These are phyloP conservation scores for Pouteria campechiana DNA, from an alignment of 179 eudicot genomes.

Conservation along the genomic window DNA sequence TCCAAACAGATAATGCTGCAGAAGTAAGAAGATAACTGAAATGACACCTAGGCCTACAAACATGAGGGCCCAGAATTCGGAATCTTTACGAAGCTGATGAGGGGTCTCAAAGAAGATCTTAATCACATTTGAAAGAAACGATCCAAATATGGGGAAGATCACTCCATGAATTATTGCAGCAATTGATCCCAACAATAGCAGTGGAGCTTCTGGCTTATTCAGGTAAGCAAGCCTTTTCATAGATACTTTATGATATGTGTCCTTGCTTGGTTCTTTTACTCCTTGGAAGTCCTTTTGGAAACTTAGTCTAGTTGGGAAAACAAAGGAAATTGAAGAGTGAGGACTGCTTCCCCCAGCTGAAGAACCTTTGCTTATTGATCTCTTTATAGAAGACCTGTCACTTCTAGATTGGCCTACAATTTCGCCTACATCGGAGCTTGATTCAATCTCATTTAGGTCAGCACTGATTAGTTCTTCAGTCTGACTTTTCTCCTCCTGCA, in stretches of 20 bases:
- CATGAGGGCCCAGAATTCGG: slow-evolving; percentile 50
- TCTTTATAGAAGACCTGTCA: slow-evolving; percentile 16
- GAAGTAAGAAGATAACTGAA: slow-evolving; percentile 30
- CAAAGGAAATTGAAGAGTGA: too few relatives aligned
- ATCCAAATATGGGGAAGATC: slow-evolving; percentile 57
- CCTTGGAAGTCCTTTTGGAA: slow-evolving; percentile 11
- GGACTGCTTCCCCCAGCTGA: slow-evolving; percentile 39
- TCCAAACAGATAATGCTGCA: slow-evolving; percentile 57
- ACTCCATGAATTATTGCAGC: slow-evolving; percentile 55
- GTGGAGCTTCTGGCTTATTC: slow-evolving; percentile 58
- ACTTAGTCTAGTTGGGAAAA: slow-evolving; percentile 20
- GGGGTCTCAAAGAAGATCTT: slow-evolving; percentile 53
- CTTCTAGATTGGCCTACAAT: slow-evolving; percentile 38
- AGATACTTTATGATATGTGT: slow-evolving; percentile 24
- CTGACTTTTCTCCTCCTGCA: slow-evolving; percentile 42
- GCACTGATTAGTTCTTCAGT: slow-evolving; percentile 10
- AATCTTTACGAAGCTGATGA: slow-evolving; percentile 25
- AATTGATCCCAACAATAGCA: slow-evolving; percentile 43
- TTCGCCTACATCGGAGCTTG: slow-evolving; percentile 10
- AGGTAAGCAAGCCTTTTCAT: slow-evolving; percentile 35
- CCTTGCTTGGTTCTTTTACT: background rate
- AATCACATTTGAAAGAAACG: slow-evolving; percentile 49
- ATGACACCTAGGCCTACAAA: slow-evolving; percentile 23
- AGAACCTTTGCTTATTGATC: slow-evolving; percentile 36
- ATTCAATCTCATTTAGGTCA: slow-evolving; percentile 9